Evolutionary conservation across 495 filamentous ascomycete genomes (phyloP).

Genomic region (Xanthoparmelia taractica): DNA sequence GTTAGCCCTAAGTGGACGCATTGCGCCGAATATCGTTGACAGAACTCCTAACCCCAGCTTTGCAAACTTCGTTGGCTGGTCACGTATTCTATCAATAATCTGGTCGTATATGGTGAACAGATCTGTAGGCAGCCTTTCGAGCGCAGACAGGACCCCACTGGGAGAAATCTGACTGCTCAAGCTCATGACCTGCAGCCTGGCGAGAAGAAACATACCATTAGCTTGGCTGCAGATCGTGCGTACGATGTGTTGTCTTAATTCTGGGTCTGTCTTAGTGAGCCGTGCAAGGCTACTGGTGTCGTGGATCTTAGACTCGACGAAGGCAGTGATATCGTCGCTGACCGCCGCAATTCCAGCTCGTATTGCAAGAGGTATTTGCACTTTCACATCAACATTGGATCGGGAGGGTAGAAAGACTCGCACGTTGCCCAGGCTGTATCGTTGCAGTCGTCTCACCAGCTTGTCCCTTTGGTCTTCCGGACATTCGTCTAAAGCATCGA

Average conservation of each 20-base stretch:
- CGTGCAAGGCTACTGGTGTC: conserved; percentile 20
- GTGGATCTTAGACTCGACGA: conserved; percentile 25
- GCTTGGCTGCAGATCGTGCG: conserved; percentile 27
- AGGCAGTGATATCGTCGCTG: conserved; percentile 27
- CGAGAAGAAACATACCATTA: conserved; percentile 47
- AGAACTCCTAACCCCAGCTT: conserved; percentile 33
- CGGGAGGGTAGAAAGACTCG: conserved; percentile 30
- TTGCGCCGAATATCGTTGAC: conserved; percentile 38
- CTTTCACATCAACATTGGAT: conserved; percentile 19
- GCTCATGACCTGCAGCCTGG: conserved; percentile 38
- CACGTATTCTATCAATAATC: conserved; percentile 36
- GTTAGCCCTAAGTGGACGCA: conserved; percentile 30
- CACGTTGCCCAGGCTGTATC: background rate
- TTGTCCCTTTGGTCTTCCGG: conserved; percentile 15
- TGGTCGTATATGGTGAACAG: conserved; percentile 33
- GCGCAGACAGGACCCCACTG: conserved; percentile 27
- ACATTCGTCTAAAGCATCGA: conserved; percentile 30
- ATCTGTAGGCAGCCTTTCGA: conserved; percentile 29
- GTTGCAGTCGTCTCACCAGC: conserved; percentile 18
- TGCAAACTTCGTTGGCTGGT: conserved; percentile 27
- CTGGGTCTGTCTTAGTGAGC: conserved; percentile 19
- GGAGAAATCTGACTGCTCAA: conserved; percentile 31
- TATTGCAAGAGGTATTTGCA: conserved; percentile 8
- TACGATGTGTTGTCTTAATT: conserved; percentile 32
- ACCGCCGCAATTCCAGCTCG: conserved; percentile 24